Evolutionary conservation across 345 rosid genomes (phyloP), one percentile per base, ranked within the genome.

Genomic region (Acer negundo): DNA sequence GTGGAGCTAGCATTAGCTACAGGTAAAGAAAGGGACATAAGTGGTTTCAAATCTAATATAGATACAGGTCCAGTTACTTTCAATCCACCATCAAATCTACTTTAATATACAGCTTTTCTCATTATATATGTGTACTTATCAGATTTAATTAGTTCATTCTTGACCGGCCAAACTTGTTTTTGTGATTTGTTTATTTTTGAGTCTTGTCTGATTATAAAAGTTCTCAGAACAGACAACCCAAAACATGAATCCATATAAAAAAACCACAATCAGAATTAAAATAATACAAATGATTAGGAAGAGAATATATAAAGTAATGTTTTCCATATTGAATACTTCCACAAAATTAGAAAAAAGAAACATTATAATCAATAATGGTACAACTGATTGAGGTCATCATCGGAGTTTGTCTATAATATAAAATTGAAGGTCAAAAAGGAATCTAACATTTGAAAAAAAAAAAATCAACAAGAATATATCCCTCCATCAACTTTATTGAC

Each of bases 351-450:
- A 35, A 35, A 5, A 35, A 35, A 35, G 38, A 42, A 7, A 49
- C 19, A 49, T 49, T 49, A 15, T 13, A 49, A 49, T 49, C 55
- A 49, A 49, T 12, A 49, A 13, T 13, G 55, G 55, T 49, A 49
- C 16, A 13, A 19, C 55, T 35, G 38, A 35, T 35, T 35, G 38
- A 35, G 38, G 38, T 35, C 38, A 49, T 49, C 19, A 49, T 49
- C 55, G 15, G 13, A 13, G 16, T 47, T 47, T 2, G 17, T 47
- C 53, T 47, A 47, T 13, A 13, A 47, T 38, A 6, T 38, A 31
- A 19, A 66, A 17, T 66, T 35, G 69, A 66, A 38, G 69, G 49
- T 38, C 47, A 38, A 66, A 40, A 44, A 67, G 2, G 71, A 67
- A 67, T 67, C 9, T 26, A 67, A 42, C 1, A 67, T 67, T 42